Base-by-base conservation (phyloP, 2,329 filamentous ascomycete genomes). In the Nigrograna mackinnonii region DNA sequence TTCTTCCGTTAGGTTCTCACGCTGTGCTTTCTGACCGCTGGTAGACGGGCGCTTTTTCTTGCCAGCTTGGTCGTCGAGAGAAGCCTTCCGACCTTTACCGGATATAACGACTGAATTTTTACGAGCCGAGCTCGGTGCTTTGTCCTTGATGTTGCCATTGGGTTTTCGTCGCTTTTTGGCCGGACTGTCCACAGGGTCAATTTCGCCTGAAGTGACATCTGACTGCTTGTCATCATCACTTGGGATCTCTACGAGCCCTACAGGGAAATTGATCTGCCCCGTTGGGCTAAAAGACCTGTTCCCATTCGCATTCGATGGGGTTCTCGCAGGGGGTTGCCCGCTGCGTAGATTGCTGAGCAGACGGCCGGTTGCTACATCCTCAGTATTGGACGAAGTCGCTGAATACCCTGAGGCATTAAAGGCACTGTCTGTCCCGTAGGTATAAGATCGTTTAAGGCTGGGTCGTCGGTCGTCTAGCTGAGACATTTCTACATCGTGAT, bases 1-100 rank as follows among this genome's bases (percentile, higher is more conserved):
- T 46, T 87, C 84, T 53, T 92, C 87, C 0, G 84, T 82, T 4
- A 94, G 65, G 50, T 85, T 85, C 57, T 85, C 80, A 22, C 65
- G 64, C 18, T 61, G 62, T 6, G 54, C 36, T 39, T 62, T 66
- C 28, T 60, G 55, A 4, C 52, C 48, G 0, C 57, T 50, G 13
- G 61, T 46, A 2, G 60, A 51, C 4, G 47, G 35, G 5, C 62
- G 52, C 36, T 61, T 62, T 38, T 60, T 63, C 49, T 62, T 67
- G 34, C 41, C 45, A 9, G 32, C 35, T 3, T 50, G 38, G 3
- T 59, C 57, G n/a, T 50, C 44, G 1, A 50, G 7, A 1, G 57
- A 54, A 3, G 40, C 20, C 32, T 60, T 63, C 19, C 59, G 57
- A 16, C 37, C 40, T 33, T 64, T 67, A 38, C 39, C 38, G 3